Base-by-base conservation (phyloP, 371 early-diverging fungal genomes). In the Chytridiales sp. region DNA sequence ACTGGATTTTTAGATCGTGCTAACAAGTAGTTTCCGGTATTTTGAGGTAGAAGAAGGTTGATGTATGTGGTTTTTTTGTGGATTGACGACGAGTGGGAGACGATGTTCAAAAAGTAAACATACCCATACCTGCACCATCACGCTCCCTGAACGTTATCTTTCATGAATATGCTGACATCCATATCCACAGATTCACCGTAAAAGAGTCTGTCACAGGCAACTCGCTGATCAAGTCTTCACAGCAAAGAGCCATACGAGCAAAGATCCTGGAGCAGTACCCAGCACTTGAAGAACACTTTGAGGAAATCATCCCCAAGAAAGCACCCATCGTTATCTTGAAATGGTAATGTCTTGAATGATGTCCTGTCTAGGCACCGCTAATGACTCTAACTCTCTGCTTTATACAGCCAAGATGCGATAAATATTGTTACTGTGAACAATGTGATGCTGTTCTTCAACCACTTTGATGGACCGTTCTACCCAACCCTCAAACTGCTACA, bases 221-320 rank as follows among this genome's bases (percentile, higher is more conserved):
- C 27, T 59, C 65, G 15, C 65, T 53, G 43, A 52, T 94, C 44
- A 98, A 98, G 78, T 87, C 93, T 38, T 94, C 95, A 29, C 93
- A 92, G 39, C 93, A 93, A 70, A 82, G 97, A 44, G 81, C 77
- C 5, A 87, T 98, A 64, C 85, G 97, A 50, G 64, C 87, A 31
- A 92, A 91, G 77, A 82, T 96, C 38, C 62, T 84, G 42, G 93
- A 92, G 44, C 89, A 91, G 66, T 95, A 87, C 70, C 95, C 93
- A 11, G 76, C 74, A n/a, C 80, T 97, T 4, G 90, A 88, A 62
- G 74, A 88, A 17, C 78, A 87, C 63, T 72, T 95, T 38, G 97
- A 98, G 58, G 94, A 93, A 24, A 77, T 98, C 48, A 73, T 97
- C 55, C 98, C 98, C 17, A 97, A 96, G 70, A 95, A 94, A 74